phyloP scores from a whole-genome alignment of 371 early-diverging fungal genomes.

The Saksenaea oblongispora region DNA sequence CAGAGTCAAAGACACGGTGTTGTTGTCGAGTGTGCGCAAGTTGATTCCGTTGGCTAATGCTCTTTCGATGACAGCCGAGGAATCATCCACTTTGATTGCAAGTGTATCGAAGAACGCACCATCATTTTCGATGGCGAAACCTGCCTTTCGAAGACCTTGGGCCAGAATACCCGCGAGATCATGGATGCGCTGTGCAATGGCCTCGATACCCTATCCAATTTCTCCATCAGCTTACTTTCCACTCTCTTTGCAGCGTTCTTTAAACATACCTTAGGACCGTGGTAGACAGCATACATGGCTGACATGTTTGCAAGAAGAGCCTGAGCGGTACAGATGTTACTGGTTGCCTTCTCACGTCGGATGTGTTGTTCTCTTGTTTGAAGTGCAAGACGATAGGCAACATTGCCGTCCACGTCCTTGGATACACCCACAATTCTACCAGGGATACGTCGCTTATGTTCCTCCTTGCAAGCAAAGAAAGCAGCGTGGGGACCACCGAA shows the following conservation, averaged over 20 bases:
- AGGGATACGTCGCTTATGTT: constrained; percentile 93
- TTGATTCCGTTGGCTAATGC: constrained; percentile 85
- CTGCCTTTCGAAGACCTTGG: constrained; percentile 67
- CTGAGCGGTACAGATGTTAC: constrained; percentile 98
- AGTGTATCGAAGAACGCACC: constrained; percentile 91
- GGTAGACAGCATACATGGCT: constrained; percentile 96
- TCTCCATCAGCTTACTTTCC: background rate
- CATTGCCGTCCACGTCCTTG: constrained; percentile 85
- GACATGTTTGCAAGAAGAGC: constrained; percentile 92
- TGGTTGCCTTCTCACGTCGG: constrained; percentile 96
- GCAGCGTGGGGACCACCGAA: constrained; percentile 99
- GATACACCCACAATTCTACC: constrained; percentile 96
- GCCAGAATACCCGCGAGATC: constrained; percentile 84
- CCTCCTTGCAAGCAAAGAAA: constrained; percentile 93
- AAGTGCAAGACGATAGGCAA: constrained; percentile 92
- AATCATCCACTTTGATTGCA: constrained; percentile 70
- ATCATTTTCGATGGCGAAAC: constrained; percentile 76
- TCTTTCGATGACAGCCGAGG: constrained; percentile 64
- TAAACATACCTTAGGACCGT: constrained; percentile 78
- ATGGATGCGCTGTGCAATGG: constrained; percentile 91
- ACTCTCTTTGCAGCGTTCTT: background rate
- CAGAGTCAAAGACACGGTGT: constrained; percentile 81
- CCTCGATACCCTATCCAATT: constrained; percentile 67
- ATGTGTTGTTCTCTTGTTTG: constrained; percentile 99
- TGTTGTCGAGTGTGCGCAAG: constrained; percentile 76